These are phyloP conservation scores for Ogataea parapolymorpha DNA, from an alignment of 805 yeast species.

Conservation along the genomic window DNA sequence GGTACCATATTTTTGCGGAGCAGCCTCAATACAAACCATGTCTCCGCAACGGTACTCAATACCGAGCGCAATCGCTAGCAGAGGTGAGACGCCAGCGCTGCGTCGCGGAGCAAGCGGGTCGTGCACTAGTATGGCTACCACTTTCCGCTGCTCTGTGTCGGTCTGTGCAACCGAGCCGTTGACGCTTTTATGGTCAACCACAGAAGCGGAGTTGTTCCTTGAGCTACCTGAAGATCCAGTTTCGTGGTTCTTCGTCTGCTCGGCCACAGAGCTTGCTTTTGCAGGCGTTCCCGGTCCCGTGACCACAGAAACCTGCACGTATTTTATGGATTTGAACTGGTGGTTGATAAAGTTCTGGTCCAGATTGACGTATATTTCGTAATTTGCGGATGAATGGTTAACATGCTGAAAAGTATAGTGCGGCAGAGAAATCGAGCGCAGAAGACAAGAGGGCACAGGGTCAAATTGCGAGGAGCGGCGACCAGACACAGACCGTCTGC, in stretches of 20 bases:
- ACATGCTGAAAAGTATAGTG: slow-evolving; percentile 36
- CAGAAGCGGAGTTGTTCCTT: slow-evolving; percentile 9
- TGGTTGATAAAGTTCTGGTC: slow-evolving; percentile 32
- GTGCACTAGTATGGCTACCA: slow-evolving; percentile 52
- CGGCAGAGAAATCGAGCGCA: slow-evolving; percentile 57
- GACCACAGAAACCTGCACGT: slow-evolving; percentile 49
- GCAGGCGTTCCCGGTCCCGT: slow-evolving; percentile 47
- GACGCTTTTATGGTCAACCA: slow-evolving; percentile 9
- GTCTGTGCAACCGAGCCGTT: slow-evolving; percentile 8
- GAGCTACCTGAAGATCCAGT: slow-evolving; percentile 2
- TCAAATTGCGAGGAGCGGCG: slow-evolving; percentile 30
- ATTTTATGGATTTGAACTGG: slow-evolving; percentile 37
- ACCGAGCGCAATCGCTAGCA: slow-evolving; percentile 55
- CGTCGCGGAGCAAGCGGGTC: slow-evolving; percentile 33
- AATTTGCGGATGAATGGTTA: slow-evolving; percentile 12
- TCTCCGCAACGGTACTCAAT: slow-evolving; percentile 49
- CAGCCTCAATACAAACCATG: slow-evolving; percentile 45
- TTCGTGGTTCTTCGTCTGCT: slow-evolving; percentile 2
- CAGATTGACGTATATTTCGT: slow-evolving; percentile 45
- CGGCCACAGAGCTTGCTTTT: slow-evolving; percentile 19
- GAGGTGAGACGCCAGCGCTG: slow-evolving; percentile 50
- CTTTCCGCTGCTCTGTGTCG: slow-evolving; percentile 35
- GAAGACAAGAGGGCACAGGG: slow-evolving; percentile 38
- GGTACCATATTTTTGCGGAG: slow-evolving; percentile 25
- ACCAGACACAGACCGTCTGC: slow-evolving; percentile 29